A percentile compares a stretch with the other conserved stretches of the same genome.
Conservation (phyloP, 2,329 filamentous ascomycete species). For the Neocucurbitaria cava region DNA sequence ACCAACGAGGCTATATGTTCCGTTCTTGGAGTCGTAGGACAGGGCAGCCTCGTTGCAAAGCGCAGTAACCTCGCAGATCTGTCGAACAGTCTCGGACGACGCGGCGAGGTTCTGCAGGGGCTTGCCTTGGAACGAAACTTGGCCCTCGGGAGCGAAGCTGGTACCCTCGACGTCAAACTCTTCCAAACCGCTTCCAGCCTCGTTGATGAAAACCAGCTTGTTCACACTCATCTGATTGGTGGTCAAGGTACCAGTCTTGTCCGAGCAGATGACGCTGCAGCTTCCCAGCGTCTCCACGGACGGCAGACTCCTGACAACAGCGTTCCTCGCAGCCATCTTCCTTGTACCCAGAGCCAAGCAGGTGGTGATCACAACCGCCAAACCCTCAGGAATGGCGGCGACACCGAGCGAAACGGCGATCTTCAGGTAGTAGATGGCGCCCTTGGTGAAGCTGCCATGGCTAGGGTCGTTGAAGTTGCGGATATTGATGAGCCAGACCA, state of each 20-base stretch:
- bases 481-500: conserved; percentile 99
- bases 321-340: conserved; percentile 99
- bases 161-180: conserved; percentile 92
- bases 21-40: conserved; percentile 78
- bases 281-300: conserved; percentile 98
- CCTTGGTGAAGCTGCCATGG: conserved; percentile 93
- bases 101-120: conserved; percentile 71
- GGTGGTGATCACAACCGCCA: conserved; percentile 98
- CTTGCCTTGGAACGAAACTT: conserved; percentile 73
- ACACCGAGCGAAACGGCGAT: conserved; percentile 98
- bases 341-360: conserved; percentile 94
- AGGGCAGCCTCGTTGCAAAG: conserved; percentile 91
- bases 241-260: conserved; percentile 97
- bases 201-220: conserved; percentile 84
- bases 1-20: conserved; percentile 80
- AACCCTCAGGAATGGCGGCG: conserved; percentile 94
- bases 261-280: conserved; percentile 99
- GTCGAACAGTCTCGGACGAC: conserved; percentile 76
- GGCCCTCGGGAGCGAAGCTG: conserved; percentile 85
- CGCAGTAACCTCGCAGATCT: conserved; percentile 73
- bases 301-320: conserved; percentile 92
- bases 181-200: conserved; percentile 75
- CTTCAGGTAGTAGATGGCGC: conserved; percentile 99
- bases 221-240: conserved; percentile 99
- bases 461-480: conserved; percentile 94